Percentiles rank a stretch among this genome's conserved stretches.
Conservation (phyloP, 305 asterid genomes). For the Petunia hybrid region DNA sequence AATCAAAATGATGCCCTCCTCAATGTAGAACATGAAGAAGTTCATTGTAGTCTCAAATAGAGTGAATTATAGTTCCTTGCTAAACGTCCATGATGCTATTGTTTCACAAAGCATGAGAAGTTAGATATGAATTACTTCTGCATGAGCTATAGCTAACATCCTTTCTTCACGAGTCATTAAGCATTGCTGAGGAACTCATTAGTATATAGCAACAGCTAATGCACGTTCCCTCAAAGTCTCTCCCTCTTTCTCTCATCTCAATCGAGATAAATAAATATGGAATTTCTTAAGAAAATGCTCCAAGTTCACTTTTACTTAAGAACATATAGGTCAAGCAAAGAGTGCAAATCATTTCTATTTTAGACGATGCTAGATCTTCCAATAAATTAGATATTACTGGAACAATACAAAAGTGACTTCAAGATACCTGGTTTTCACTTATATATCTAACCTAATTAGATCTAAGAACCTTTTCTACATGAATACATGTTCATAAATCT, state of each 20-base stretch:
- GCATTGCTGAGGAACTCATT: not conserved
- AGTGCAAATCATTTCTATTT: not conserved
- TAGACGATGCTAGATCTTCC: not conserved
- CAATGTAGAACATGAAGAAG: not conserved
- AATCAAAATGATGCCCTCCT: not conserved
- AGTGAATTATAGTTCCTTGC: not conserved
- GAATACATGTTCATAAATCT: not conserved
- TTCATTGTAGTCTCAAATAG: not conserved
- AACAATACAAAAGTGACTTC: not conserved
- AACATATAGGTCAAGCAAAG: not conserved
- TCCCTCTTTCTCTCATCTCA: not conserved
- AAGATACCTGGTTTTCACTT: not conserved
- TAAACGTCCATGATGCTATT: not conserved
- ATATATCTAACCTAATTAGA: not conserved
- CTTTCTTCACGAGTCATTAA: not conserved
- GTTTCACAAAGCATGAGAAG: not conserved
- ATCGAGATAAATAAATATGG: slow-evolving; percentile 9
- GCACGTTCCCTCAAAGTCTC: not conserved
- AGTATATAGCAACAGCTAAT: not conserved
- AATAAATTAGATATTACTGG: not conserved
- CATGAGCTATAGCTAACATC: slow-evolving; percentile 5
- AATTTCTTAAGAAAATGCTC: not conserved
- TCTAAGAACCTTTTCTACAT: not conserved
- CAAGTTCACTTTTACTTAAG: not conserved
- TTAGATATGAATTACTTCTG: not conserved